Base-by-base conservation (phyloP, 345 rosid genomes). In the Lepidium aucheri region DNA sequence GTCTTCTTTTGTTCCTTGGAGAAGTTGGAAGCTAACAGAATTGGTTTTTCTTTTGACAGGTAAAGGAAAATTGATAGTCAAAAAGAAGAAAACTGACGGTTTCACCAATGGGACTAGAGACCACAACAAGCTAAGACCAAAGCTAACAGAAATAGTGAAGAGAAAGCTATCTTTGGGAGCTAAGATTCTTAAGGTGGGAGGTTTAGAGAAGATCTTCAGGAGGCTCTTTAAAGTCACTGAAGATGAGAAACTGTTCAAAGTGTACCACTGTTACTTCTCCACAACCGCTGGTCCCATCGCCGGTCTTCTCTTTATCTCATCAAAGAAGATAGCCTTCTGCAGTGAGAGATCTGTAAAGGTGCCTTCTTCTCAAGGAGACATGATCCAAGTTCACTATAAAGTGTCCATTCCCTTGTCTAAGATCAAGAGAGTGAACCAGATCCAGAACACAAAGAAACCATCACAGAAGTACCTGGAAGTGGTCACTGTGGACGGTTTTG, bases 241-340 rank as follows among this genome's bases (percentile, higher is more conserved):
- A 65, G 82, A 67, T 58, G 88, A 84, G 50, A 60, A 58, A 60
- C 64, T 84, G 9, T 18, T 78, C 41, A 78, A 78, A 61, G 74
- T 75, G 9, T 71, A 46, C 52, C 86, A 84, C 15, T 84, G 86
- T 67, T 79, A 81, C 71, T 32, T 84, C 52, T 84, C 82, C 0
- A 81, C 85, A 7, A 79, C 88, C 3, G 76, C 78, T 0, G 85
- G 88, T 34, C 88, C 85, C 3, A 70, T 78, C 3, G 71, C 84
- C 2, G 88, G 88, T 3, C 82, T 83, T 47, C 74, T 83, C 26
- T 83, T 81, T 59, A 70, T 81, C 39, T 72, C 82, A 3, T 67
- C 72, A 10, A 58, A 78, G 53, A 78, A 75, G 18, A 59, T 78
- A 45, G 65, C 82, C 0, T 78, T 78, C 5, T 72, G 74, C 53